Conservation (phyloP, 1,139 yeast genomes). For the Magnusiomyces magnusii region DNA sequence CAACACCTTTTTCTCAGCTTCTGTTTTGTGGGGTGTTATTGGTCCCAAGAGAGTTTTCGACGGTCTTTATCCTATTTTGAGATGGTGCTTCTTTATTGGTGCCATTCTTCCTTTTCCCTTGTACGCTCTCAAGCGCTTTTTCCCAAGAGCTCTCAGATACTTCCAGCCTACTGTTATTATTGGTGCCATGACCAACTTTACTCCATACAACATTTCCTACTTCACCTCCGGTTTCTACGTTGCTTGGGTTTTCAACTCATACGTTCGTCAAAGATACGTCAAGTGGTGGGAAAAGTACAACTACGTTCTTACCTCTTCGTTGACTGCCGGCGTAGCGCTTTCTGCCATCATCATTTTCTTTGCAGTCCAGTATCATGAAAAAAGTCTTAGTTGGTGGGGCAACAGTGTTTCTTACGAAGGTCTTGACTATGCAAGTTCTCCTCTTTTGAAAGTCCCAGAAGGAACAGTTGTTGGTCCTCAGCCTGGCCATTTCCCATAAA, state of each 20-base stretch:
- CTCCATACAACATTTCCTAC: conserved; percentile 40
- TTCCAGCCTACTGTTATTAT: conserved; percentile 31
- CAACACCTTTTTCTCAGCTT: conserved; percentile 21
- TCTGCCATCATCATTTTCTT: conserved; percentile 44
- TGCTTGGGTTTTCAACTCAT: conserved; percentile 37
- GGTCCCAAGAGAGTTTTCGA: conserved; percentile 51
- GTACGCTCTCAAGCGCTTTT: conserved; percentile 30
- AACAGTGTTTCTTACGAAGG: conserved; percentile 33
- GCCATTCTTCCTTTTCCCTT: conserved; percentile 38
- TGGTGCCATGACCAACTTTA: conserved; percentile 35
- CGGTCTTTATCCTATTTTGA: conserved; percentile 41
- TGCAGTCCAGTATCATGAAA: conserved; percentile 39
- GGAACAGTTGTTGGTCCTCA: conserved; percentile 13
- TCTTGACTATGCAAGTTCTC: conserved; percentile 22
- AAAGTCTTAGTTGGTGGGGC: conserved; percentile 45
- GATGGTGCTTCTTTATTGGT: conserved; percentile 49
- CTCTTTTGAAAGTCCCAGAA: conserved; percentile 4
- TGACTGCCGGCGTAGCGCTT: conserved; percentile 37
- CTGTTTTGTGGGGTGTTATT: conserved; percentile 53
- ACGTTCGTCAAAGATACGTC: conserved; percentile 30
- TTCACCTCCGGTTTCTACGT: conserved; percentile 30
- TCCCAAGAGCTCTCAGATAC: neutral
- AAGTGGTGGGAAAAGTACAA: conserved; percentile 65
- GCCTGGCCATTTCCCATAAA: conserved; percentile 11
- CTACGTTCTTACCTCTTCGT: conserved; percentile 40